A percentile compares a stretch with the other conserved stretches of the same genome.
phyloP scores from a whole-genome alignment of 148 eudicot species.

The Camellia granthamiana region DNA sequence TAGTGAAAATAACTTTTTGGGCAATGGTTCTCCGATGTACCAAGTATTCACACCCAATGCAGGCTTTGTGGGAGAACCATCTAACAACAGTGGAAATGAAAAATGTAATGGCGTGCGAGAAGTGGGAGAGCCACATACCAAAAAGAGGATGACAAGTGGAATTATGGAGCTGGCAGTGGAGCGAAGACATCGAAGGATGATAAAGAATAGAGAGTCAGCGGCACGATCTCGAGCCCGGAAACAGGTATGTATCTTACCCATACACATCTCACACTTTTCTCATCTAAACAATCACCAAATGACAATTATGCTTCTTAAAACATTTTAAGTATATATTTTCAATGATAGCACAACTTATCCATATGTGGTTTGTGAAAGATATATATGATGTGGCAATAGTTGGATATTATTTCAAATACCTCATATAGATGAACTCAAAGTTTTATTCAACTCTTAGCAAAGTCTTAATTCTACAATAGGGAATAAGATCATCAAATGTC shows the following conservation, averaged over 20 bases:
- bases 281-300: too few species aligned
- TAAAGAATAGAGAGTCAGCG: slow-evolving; percentile 26
- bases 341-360: too few species aligned
- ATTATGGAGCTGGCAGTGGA: background rate
- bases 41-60: background rate
- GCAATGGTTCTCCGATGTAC: slow-evolving; percentile 2
- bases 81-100: background rate
- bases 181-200: slow-evolving; percentile 21
- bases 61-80: slow-evolving; percentile 16
- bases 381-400: too few species aligned
- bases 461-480: too few species aligned
- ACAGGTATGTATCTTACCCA: slow-evolving; percentile 11
- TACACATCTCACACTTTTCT: background rate
- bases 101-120: background rate
- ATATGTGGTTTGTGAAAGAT: too few species aligned
- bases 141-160: slow-evolving; percentile 2
- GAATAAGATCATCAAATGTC: too few species aligned
- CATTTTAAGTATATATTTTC: too few species aligned
- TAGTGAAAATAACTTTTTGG: background rate
- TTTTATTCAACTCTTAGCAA: too few species aligned
- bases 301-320: too few species aligned
- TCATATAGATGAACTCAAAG: too few species aligned
- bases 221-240: slow-evolving; percentile 27
- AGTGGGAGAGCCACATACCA: background rate
- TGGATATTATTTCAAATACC: too few species aligned